These are phyloP conservation scores for Lichtheimia corymbifera DNA, from an alignment of 371 early-diverging fungal species.

Conservation along the genomic window DNA sequence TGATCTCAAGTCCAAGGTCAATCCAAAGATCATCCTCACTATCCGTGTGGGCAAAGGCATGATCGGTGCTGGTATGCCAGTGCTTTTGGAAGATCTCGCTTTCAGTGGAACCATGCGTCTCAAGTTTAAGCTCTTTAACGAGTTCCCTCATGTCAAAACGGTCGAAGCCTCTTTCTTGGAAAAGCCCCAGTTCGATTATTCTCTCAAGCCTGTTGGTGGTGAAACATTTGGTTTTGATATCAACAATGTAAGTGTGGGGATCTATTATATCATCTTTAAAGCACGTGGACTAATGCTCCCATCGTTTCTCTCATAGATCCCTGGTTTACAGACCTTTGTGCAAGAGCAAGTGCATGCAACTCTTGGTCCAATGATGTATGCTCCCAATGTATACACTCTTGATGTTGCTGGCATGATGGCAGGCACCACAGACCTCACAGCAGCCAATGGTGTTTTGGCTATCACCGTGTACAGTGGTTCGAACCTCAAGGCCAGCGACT, in stretches of 20 bases:
- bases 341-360: constrained; percentile 78
- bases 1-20: constrained; percentile 70
- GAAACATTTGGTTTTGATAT: constrained; percentile 87
- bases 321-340: constrained; percentile 81
- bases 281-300: too few relatives aligned
- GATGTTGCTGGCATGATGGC: constrained; percentile 87
- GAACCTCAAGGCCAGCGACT: constrained; percentile 80
- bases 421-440: constrained; percentile 53
- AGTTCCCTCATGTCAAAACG: constrained; percentile 90
- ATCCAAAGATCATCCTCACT: constrained; percentile 92
- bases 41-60: constrained; percentile 91
- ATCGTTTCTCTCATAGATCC: constrained; percentile 52
- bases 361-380: constrained; percentile 85
- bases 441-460: constrained; percentile 84
- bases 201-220: constrained; percentile 93
- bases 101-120: constrained; percentile 84
- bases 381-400: constrained; percentile 81
- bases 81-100: constrained; percentile 90
- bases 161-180: constrained; percentile 91
- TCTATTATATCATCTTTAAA: too few relatives aligned
- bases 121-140: constrained; percentile 81
- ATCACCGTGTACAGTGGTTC: constrained; percentile 77
- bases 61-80: constrained; percentile 90
- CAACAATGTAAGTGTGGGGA: constrained; percentile 59
- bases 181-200: constrained; percentile 90